Evolutionary conservation across 2,329 filamentous ascomycete genomes (phyloP).

Genomic region (Alternaria sp.): DNA sequence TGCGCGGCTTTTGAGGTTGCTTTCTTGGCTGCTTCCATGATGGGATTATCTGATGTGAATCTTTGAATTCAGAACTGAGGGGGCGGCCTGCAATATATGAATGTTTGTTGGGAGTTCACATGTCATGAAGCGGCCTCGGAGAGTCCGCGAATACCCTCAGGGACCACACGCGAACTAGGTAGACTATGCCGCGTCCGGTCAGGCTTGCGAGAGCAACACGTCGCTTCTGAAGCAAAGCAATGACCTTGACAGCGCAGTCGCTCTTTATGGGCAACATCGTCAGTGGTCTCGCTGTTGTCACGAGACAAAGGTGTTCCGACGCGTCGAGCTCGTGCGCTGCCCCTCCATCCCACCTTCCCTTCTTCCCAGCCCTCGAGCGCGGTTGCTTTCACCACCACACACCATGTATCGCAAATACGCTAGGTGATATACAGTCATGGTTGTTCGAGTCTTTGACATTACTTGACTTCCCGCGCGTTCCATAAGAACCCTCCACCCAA

Average conservation of each 20-base stretch:
- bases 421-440: background rate
- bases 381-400: slow-evolving; percentile 13
- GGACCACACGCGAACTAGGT: background rate
- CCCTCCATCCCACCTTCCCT: slow-evolving; percentile 33
- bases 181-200: slow-evolving; percentile 8
- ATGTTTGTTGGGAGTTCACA: background rate
- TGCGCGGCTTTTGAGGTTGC: slow-evolving; percentile 19
- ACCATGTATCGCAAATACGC: slow-evolving; percentile 8
- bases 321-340: slow-evolving; percentile 13
- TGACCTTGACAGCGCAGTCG: background rate
- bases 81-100: background rate
- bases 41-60: background rate
- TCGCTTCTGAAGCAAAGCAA: background rate
- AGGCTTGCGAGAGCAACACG: slow-evolving; percentile 10
- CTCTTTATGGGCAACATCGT: background rate
- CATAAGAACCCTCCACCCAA: background rate
- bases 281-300: background rate
- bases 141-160: background rate
- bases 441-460: background rate
- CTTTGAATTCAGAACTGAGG: background rate
- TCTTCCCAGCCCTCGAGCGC: slow-evolving; percentile 28
- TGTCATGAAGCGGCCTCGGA: slow-evolving; percentile 1
- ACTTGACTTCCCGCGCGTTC: background rate
- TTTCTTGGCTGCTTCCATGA: slow-evolving; percentile 33
- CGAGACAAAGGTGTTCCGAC: background rate